These are phyloP conservation scores for Stephanodiscus triporus DNA, from an alignment of 108 stramenopile genomes.

Conservation along the genomic window DNA sequence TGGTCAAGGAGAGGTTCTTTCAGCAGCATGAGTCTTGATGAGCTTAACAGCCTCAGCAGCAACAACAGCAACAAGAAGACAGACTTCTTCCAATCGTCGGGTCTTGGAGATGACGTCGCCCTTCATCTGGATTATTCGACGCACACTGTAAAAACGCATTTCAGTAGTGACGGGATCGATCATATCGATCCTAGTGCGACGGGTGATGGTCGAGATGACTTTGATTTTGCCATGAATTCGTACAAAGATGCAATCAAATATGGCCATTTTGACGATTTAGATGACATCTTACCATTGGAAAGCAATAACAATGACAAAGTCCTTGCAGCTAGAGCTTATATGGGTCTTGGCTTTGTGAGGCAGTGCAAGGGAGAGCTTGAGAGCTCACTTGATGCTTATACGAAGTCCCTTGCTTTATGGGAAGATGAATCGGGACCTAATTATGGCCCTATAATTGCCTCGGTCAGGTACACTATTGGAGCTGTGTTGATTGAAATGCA, in stretches of 20 bases:
- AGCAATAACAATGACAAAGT: conserved; percentile 23
- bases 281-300: neutral
- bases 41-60: neutral
- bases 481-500: conserved; percentile 70
- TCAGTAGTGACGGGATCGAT: conserved; percentile 35
- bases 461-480: conserved; percentile 59
- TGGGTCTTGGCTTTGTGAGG: conserved; percentile 47
- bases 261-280: conserved; percentile 30
- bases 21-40: conserved; percentile 18
- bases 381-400: conserved; percentile 40
- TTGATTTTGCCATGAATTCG: conserved; percentile 42
- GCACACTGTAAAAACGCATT: conserved; percentile 8
- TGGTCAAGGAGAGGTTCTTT: neutral
- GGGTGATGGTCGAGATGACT: conserved; percentile 32
- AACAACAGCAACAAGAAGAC: neutral
- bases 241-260: conserved; percentile 33
- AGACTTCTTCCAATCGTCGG: conserved; percentile 14
- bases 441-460: conserved; percentile 19
- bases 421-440: conserved; percentile 32
- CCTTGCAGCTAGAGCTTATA: conserved; percentile 45
- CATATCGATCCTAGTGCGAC: conserved; percentile 25
- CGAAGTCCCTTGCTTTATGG: conserved; percentile 34
- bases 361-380: conserved; percentile 45
- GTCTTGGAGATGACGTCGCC: conserved; percentile 20
- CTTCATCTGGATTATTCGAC: conserved; percentile 29